phyloP scores from a whole-genome alignment of 306 rosid genomes.

The Sicyos edulis region DNA sequence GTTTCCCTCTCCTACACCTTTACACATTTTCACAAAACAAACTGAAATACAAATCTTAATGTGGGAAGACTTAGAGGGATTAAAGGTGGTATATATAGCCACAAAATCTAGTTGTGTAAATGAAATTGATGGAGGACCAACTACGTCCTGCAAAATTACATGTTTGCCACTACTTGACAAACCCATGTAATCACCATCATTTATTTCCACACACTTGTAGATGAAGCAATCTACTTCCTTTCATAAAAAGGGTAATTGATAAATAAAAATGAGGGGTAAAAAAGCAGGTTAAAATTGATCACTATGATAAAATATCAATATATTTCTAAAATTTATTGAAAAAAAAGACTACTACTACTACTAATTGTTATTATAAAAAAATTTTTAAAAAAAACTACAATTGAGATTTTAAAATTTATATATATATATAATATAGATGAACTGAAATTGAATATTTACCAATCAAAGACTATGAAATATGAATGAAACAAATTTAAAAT shows the following conservation, averaged over 20 bases:
- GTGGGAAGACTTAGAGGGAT: not conserved
- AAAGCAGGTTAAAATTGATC: not conserved
- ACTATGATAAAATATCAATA: too few species aligned
- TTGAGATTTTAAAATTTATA: too few species aligned
- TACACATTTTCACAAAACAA: slow-evolving; percentile 49
- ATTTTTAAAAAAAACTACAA: too few species aligned
- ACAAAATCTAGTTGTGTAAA: not conserved
- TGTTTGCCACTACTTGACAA: slow-evolving; percentile 35
- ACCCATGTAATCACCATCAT: slow-evolving; percentile 15
- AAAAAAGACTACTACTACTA: too few species aligned
- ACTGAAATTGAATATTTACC: too few species aligned
- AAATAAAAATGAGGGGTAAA: not conserved
- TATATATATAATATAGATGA: too few species aligned
- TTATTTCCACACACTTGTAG: not conserved
- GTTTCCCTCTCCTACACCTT: slow-evolving; percentile 36
- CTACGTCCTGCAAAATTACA: slow-evolving; percentile 38
- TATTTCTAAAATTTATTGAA: too few species aligned
- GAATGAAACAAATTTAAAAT: too few species aligned
- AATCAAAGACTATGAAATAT: too few species aligned
- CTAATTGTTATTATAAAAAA: too few species aligned
- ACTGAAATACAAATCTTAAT: slow-evolving; percentile 1
- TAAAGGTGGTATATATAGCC: slow-evolving; percentile 21
- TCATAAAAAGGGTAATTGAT: not conserved
- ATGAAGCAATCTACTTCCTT: not conserved
- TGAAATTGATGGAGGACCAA: slow-evolving; percentile 23